These are phyloP conservation scores for Rubroboletus satanas DNA, from an alignment of 768 basidiomycete species.

Conservation along the genomic window DNA sequence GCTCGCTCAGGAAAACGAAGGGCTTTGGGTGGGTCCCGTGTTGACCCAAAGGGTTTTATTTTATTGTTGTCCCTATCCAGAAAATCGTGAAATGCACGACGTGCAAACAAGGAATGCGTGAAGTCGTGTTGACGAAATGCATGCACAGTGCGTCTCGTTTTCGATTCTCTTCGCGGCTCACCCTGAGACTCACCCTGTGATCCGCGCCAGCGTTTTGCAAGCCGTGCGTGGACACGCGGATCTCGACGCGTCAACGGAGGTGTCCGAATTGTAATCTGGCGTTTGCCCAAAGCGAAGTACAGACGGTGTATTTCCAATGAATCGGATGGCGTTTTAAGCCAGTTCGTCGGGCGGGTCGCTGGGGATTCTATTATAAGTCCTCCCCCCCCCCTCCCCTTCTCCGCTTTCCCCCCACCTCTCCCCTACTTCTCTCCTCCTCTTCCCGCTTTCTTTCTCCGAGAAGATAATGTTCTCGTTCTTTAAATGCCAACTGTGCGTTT, in stretches of 20 bases:
- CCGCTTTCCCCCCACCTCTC: background rate
- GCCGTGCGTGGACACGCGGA: constrained; percentile 79
- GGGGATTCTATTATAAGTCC: background rate
- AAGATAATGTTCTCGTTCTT: constrained; percentile 1
- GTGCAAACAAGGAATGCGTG: constrained; percentile 74
- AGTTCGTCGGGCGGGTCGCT: background rate
- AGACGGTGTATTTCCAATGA: constrained; percentile 57
- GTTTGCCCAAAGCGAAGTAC: constrained; percentile 85
- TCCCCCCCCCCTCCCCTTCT: no score
- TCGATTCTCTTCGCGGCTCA: background rate
- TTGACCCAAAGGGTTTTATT: background rate
- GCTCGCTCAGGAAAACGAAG: constrained; percentile 48
- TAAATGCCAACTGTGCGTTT: background rate
- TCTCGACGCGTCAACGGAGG: constrained; percentile 87
- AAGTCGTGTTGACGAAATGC: constrained; percentile 81
- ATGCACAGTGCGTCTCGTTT: constrained; percentile 71
- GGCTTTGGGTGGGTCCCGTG: constrained; percentile 49
- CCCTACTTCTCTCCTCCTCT: background rate
- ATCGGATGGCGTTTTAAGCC: background rate
- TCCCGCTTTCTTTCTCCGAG: background rate
- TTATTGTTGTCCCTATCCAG: constrained; percentile 34
- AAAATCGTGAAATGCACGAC: constrained; percentile 85
- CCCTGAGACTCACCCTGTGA: background rate
- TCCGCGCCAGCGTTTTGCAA: constrained; percentile 70
- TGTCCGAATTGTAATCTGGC: constrained; percentile 84